Conservation (phyloP, 352 stramenopile species). For the Peronospora belbahrii region DNA sequence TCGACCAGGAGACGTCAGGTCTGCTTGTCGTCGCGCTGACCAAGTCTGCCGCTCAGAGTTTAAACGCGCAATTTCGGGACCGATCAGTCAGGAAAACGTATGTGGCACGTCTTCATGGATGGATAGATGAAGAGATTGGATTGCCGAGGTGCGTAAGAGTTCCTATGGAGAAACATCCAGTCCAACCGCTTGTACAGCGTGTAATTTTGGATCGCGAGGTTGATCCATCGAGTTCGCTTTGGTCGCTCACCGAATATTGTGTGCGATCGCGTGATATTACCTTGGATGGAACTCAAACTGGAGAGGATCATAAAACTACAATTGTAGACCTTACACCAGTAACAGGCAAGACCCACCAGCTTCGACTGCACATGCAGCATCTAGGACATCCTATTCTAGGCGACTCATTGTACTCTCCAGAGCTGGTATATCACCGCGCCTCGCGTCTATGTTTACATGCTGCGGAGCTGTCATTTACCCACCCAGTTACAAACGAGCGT, state of each 20-base stretch:
- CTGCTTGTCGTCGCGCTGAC: slow-evolving; percentile 64
- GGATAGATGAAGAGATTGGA: slow-evolving; percentile 17
- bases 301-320: slow-evolving; percentile 16
- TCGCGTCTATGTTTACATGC: slow-evolving; percentile 49
- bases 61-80: slow-evolving; percentile 63
- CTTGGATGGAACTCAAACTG: not conserved
- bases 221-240: slow-evolving; percentile 18
- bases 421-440: slow-evolving; percentile 32
- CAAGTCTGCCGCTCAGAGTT: slow-evolving; percentile 41
- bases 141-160: slow-evolving; percentile 28
- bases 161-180: slow-evolving; percentile 46
- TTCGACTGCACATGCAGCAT: slow-evolving; percentile 90
- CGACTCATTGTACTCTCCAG: slow-evolving; percentile 79
- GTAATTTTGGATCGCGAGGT: slow-evolving; percentile 28
- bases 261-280: slow-evolving; percentile 10
- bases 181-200: slow-evolving; percentile 38
- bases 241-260: slow-evolving; percentile 30
- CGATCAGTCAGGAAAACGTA: slow-evolving; percentile 55
- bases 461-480: slow-evolving; percentile 28
- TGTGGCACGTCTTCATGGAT: slow-evolving; percentile 40
- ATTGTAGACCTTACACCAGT: slow-evolving; percentile 61
- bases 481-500: slow-evolving; percentile 32
- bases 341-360: slow-evolving; percentile 90
- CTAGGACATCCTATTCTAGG: slow-evolving; percentile 90
- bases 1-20: slow-evolving; percentile 71